Conservation (phyloP, 176 grass and related monocot species). For the Tillandsia fasciculata region DNA sequence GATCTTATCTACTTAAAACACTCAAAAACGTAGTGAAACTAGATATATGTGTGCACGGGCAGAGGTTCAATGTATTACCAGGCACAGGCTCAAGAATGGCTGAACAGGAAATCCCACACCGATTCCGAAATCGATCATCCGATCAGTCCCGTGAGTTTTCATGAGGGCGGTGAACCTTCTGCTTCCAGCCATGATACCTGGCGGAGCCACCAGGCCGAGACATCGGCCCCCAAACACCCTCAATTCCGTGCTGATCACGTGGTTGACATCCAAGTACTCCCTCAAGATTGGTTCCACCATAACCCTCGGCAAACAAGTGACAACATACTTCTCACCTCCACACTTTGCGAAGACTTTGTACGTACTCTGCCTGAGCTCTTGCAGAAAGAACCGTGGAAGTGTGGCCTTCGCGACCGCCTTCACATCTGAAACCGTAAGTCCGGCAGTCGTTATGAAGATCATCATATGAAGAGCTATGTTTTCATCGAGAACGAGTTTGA, state of each 20-base stretch:
- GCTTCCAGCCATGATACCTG: neutral
- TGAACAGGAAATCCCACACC: neutral
- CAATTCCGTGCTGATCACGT: constrained; percentile 37
- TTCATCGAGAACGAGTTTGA: constrained; percentile 12
- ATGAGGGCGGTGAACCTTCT: constrained; percentile 16
- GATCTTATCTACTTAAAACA: too few species aligned
- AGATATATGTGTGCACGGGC: too few species aligned
- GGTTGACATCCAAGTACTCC: constrained; percentile 31
- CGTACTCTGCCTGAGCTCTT: constrained; percentile 20
- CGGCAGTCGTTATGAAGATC: constrained; percentile 48
- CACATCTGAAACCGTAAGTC: constrained; percentile 21
- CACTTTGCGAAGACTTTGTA: constrained; percentile 16
- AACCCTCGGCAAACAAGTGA: constrained; percentile 34
- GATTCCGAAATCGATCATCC: constrained; percentile 31
- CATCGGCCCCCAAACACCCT: constrained; percentile 7
- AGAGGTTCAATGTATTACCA: constrained; percentile 11
- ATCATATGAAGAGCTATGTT: constrained; percentile 19
- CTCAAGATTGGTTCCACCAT: constrained; percentile 52
- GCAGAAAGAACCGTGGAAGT: constrained; percentile 49
- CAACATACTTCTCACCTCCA: constrained; percentile 20
- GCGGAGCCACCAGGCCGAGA: constrained; percentile 14
- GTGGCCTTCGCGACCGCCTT: constrained; percentile 28
- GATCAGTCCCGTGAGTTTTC: constrained; percentile 6
- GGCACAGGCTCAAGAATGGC: constrained; percentile 31
- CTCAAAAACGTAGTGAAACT: too few species aligned